phyloP scores from a whole-genome alignment of 139 green algal species.

The Eudorina sp. region DNA sequence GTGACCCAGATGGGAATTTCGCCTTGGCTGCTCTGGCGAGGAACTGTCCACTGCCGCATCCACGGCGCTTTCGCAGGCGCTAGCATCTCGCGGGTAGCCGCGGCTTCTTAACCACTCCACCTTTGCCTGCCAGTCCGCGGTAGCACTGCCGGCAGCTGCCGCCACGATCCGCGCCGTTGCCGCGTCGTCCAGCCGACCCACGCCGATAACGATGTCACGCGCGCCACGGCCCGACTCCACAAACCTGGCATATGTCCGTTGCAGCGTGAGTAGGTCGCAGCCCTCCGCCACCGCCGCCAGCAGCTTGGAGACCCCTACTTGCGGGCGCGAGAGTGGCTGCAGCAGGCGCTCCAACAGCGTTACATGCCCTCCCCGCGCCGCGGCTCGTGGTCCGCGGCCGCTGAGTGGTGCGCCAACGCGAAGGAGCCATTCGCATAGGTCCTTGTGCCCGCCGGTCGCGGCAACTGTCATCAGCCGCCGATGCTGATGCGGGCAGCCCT shows the following conservation, averaged over 20 bases:
- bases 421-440: constrained; percentile 2
- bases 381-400: neutral
- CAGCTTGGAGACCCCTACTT: neutral
- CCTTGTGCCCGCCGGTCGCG: neutral
- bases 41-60: neutral
- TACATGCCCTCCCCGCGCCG: neutral
- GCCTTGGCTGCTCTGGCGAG: neutral
- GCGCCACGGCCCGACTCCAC: neutral
- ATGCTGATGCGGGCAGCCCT: neutral
- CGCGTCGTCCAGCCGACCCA: neutral
- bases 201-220: neutral
- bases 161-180: neutral
- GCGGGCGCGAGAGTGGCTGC: neutral
- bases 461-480: neutral
- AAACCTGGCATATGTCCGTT: neutral
- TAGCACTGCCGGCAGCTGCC: neutral
- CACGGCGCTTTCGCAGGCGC: neutral
- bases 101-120: neutral
- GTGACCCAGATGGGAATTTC: neutral
- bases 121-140: constrained; percentile 11
- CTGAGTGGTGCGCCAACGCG: neutral
- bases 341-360: neutral
- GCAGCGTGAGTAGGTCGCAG: constrained; percentile 6
- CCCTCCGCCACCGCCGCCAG: constrained; percentile 3
- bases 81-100: neutral